A percentile compares a stretch with the other conserved stretches of the same genome.
Evolutionary conservation across 257 asterid species (phyloP).

Genomic region (Eustoma russellianum): DNA sequence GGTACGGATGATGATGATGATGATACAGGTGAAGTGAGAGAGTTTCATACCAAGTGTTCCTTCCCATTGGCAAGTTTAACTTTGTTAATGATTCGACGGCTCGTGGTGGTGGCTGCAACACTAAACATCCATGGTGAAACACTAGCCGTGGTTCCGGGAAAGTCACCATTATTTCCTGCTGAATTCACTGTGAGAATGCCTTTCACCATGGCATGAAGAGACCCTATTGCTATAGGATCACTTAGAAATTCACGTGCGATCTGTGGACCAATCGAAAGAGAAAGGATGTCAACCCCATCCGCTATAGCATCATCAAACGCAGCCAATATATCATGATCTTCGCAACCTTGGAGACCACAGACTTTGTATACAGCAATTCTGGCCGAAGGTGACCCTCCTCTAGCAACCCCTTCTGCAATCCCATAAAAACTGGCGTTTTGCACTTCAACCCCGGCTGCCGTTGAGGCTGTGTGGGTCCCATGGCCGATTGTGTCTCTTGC

Average conservation of each 20-base stretch:
- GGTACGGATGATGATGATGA: too few species aligned
- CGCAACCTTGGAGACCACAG: background rate
- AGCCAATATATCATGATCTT: background rate
- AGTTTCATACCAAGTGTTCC: too few species aligned
- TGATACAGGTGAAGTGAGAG: too few species aligned
- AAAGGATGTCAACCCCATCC: conserved; percentile 9
- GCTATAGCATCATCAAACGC: conserved; percentile 9
- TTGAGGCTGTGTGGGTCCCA: conserved; percentile 8
- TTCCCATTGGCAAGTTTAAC: conserved; percentile 19
- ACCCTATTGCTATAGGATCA: conserved; percentile 5
- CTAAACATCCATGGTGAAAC: conserved; percentile 20
- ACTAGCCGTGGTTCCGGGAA: conserved; percentile 1
- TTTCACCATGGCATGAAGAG: conserved; percentile 5
- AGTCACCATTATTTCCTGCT: conserved; percentile 14
- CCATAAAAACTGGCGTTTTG: background rate
- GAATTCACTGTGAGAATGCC: conserved; percentile 20
- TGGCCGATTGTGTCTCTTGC: background rate
- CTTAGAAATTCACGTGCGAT: background rate
- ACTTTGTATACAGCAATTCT: conserved; percentile 4
- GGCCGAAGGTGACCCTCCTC: conserved; percentile 4
- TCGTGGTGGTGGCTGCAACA: conserved; percentile 21
- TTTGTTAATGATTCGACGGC: conserved; percentile 13
- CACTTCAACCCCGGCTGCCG: conserved; percentile 2
- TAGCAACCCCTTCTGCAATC: conserved; percentile 1
- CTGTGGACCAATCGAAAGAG: background rate